Percentiles rank a stretch among this genome's conserved stretches.
Conservation (phyloP, 805 yeast species). For the Metschnikowia chrysomelidarum region DNA sequence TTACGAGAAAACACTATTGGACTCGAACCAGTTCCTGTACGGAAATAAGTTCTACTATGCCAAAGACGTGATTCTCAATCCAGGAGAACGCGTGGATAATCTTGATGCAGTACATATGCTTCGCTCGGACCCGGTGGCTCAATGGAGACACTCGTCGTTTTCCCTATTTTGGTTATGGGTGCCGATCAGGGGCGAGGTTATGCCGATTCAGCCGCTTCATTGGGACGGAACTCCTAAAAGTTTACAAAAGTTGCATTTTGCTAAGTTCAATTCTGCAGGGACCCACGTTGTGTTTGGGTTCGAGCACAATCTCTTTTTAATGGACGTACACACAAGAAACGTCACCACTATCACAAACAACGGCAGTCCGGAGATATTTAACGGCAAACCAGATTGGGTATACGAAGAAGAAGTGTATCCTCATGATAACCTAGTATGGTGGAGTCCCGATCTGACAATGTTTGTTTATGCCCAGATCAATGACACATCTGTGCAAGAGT, state of each 20-base stretch:
- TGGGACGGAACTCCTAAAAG: constrained; percentile 3
- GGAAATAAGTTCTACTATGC: constrained; percentile 37
- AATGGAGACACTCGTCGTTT: constrained; percentile 43
- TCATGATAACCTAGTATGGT: constrained; percentile 62
- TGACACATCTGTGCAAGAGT: constrained; percentile 57
- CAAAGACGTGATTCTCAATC: constrained; percentile 36
- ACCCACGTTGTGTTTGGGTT: constrained; percentile 54
- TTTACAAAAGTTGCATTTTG: constrained; percentile 31
- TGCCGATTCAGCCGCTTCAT: constrained; percentile 34
- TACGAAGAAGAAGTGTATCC: constrained; percentile 77
- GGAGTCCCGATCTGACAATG: constrained; percentile 63
- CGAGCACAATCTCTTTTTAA: constrained; percentile 53
- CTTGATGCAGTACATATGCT: constrained; percentile 48
- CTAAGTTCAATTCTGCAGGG: constrained; percentile 63
- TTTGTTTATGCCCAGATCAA: constrained; percentile 56
- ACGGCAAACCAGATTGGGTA: constrained; percentile 82
- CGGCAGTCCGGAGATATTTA: constrained; percentile 51
- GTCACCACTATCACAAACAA: constrained; percentile 44
- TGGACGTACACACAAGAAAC: constrained; percentile 28
- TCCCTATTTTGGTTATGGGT: constrained; percentile 38
- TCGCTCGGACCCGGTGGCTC: constrained; percentile 44
- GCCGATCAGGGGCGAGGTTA: constrained; percentile 25
- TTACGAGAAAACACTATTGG: constrained; percentile 29
- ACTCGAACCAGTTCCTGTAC: constrained; percentile 36
- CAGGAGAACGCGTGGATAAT: constrained; percentile 43